Evolutionary conservation across 371 early-diverging fungal species (phyloP), one percentile per base, ranked within the genome.

Genomic region (Mortierella sp.): DNA sequence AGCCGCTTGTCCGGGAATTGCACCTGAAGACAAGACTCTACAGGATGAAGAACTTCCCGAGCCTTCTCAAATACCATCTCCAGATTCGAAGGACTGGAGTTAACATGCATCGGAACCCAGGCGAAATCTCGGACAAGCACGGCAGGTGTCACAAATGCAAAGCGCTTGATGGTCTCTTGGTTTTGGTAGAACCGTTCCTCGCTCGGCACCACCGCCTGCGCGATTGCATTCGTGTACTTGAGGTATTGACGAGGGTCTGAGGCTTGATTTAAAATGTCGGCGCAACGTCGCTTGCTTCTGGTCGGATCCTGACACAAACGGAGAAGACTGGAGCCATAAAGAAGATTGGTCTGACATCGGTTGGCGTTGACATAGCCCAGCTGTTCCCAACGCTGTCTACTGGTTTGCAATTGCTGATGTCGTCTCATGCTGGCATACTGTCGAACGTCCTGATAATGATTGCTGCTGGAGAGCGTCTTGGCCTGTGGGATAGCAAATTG

Each of bases 1-100:
- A 94, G 64, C 3, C 90, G 83, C 56, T 92, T 93, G 72, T 95
- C 95, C 8, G 95, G 95, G 56, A 95, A 94, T 19, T 89, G 90
- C 24, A 94, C 89, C 42, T 87, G 82, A 37, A 90, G 86, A 37
- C 91, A 82, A 2, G 86, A 85, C 17, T 83, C 64, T 6, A 88
- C 80, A 0, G 87, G 83, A 53, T 90, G 86, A 41, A 88, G 80
- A 23, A 87, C 76, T 21, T 87, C 87, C 11, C 79, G 60, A 15
- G 75, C 64, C 26, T 41, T 32, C 39, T 64, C 46, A n/a, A 27
- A 51, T 5, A 39, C 54, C 5, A 48, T 17, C 43, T 68, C 64
- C 30, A 64, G 23, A 0, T 8, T 5, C 5, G 60, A 39, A 0
- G 75, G 76, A 14, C 17, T n/a, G 1, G 51, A 43, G 17, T 60